Conservation (phyloP, 192 early-diverging fungal species). For the Phlyctochytrium planicorne region DNA sequence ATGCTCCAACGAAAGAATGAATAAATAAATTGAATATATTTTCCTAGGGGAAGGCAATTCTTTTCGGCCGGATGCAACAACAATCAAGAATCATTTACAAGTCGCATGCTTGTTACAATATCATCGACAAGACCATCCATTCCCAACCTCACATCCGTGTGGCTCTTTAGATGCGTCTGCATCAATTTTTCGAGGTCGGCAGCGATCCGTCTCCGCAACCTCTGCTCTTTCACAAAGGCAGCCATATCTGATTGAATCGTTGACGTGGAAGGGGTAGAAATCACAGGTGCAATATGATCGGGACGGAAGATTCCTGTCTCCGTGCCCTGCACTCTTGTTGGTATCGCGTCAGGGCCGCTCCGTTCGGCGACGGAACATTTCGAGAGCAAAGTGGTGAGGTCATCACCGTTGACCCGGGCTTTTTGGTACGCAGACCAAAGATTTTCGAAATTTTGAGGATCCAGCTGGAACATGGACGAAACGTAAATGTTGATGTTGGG, state of each 20-base stretch:
- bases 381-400: constrained; percentile 14
- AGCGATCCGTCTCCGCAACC: constrained; percentile 11
- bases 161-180: constrained; percentile 4
- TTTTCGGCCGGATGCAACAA: too few relatives aligned
- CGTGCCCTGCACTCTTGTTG: too few relatives aligned
- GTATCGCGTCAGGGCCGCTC: too few relatives aligned
- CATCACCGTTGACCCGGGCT: constrained; percentile 3
- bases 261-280: neutral
- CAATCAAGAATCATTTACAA: too few relatives aligned
- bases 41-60: too few relatives aligned
- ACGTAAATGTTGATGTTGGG: constrained; percentile 19
- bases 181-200: constrained; percentile 10
- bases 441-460: constrained; percentile 10
- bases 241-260: neutral
- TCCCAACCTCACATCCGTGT: too few relatives aligned
- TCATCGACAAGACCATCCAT: too few relatives aligned
- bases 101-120: too few relatives aligned
- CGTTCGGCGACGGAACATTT: neutral
- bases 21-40: too few relatives aligned
- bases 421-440: constrained; percentile 11
- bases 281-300: neutral
- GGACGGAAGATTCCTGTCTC: neutral
- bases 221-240: neutral
- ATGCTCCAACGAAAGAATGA: too few relatives aligned
- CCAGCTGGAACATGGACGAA: constrained; percentile 8